phyloP scores from a whole-genome alignment of 805 yeast genomes.

The Ogataea philodendri region DNA sequence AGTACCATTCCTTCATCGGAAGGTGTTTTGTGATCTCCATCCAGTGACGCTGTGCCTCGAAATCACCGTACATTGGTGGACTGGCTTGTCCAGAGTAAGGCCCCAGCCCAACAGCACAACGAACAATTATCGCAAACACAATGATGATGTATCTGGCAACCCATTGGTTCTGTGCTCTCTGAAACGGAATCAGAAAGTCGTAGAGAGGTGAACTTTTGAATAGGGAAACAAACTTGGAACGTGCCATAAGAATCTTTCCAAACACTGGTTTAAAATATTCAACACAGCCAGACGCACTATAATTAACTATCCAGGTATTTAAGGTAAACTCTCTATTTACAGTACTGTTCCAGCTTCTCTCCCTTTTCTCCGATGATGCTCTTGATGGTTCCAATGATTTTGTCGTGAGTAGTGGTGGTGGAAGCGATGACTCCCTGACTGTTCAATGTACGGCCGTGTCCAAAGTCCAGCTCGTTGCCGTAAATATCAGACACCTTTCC shows the following conservation, averaged over 20 bases:
- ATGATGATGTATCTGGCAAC: constrained; percentile 76
- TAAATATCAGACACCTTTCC: constrained; percentile 85
- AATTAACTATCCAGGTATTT: too few species aligned
- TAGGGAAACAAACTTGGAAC: constrained; percentile 30
- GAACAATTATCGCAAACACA: constrained; percentile 67
- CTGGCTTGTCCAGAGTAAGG: constrained; percentile 70
- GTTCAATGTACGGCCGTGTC: constrained; percentile 74
- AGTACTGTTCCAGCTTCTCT: constrained; percentile 29
- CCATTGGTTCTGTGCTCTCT: constrained; percentile 86
- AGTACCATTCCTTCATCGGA: constrained; percentile 81
- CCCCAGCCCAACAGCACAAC: constrained; percentile 88
- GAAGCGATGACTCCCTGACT: constrained; percentile 96
- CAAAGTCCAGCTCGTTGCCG: constrained; percentile 75
- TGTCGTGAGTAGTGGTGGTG: constrained; percentile 43
- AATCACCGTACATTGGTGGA: constrained; percentile 90
- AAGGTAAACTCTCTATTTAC: too few species aligned
- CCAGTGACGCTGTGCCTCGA: constrained; percentile 99
- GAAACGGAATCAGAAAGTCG: constrained; percentile 75
- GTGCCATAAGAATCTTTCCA: constrained; percentile 11
- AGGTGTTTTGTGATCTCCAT: constrained; percentile 81
- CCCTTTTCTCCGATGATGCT: constrained; percentile 35
- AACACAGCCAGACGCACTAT: too few species aligned
- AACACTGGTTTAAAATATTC: too few species aligned
- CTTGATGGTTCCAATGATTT: constrained; percentile 50
- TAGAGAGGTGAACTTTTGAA: constrained; percentile 60